These are phyloP conservation scores for Serendipita vermifera DNA, from an alignment of 768 basidiomycete genomes.

Conservation along the genomic window DNA sequence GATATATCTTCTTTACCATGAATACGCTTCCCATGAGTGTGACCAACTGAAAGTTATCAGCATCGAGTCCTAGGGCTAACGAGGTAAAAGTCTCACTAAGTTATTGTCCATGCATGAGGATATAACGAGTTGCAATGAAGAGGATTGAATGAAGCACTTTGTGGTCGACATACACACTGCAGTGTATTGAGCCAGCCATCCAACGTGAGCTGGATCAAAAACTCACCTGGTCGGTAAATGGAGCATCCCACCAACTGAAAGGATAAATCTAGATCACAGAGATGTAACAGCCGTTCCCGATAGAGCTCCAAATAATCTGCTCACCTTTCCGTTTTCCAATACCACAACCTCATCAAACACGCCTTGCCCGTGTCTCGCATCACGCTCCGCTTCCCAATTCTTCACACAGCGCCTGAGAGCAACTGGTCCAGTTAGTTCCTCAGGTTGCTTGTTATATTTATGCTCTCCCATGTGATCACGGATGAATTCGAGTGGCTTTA, in stretches of 20 bases:
- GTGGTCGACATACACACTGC: slow-evolving; percentile 4
- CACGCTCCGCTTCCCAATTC: neutral
- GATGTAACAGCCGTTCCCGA: too few species aligned
- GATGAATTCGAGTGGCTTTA: neutral
- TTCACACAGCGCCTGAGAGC: neutral
- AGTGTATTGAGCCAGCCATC: neutral
- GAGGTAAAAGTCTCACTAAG: neutral
- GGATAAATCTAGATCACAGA: slow-evolving; percentile 8
- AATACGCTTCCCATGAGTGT: slow-evolving; percentile 3
- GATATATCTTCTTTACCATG: neutral
- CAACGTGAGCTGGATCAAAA: neutral
- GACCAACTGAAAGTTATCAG: neutral
- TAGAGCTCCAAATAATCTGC: too few species aligned
- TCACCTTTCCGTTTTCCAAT: slow-evolving; percentile 4
- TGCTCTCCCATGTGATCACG: neutral
- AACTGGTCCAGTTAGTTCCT: neutral
- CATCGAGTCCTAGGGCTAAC: neutral
- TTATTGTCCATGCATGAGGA: slow-evolving; percentile 5
- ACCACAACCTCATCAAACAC: neutral
- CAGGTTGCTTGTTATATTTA: slow-evolving; percentile 5
- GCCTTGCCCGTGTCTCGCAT: neutral
- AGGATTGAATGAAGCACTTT: slow-evolving; percentile 4
- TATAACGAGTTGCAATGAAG: neutral
- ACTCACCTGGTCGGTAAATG: slow-evolving; percentile 6
- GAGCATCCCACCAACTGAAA: slow-evolving; percentile 5